Evolutionary conservation across 2,329 filamentous ascomycete genomes (phyloP).

Genomic region (Aphanoascus verrucosus): DNA sequence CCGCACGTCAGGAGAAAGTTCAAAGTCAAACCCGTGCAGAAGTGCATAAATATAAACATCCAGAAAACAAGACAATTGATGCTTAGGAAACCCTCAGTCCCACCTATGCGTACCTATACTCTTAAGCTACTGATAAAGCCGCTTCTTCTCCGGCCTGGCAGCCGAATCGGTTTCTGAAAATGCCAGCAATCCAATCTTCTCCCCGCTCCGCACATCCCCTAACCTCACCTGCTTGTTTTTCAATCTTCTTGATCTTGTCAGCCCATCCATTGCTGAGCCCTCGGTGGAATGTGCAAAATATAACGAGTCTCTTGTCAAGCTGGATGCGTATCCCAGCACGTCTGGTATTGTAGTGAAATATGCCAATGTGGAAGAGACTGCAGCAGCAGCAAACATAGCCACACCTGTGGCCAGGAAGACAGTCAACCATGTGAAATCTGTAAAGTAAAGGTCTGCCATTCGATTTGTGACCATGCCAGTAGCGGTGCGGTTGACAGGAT

Average conservation of each 20-base stretch:
- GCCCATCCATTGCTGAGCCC: neutral
- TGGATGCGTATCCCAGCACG: neutral
- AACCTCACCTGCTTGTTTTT: slow-evolving; percentile 5
- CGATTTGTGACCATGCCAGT: neutral
- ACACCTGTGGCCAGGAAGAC: neutral
- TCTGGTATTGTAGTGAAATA: neutral
- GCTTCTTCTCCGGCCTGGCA: neutral
- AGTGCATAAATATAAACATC: too few relatives aligned
- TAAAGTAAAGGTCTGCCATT: neutral
- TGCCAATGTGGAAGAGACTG: neutral
- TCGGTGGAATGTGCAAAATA: neutral
- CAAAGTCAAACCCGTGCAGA: too few relatives aligned
- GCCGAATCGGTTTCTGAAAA: slow-evolving; percentile 1
- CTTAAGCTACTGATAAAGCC: slow-evolving; percentile 1
- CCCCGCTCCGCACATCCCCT: neutral
- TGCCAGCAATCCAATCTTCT: neutral
- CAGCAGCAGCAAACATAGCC: slow-evolving; percentile 5
- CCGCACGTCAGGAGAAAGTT: too few relatives aligned
- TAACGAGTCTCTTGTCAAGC: neutral
- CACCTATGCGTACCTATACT: too few relatives aligned
- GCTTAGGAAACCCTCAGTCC: too few relatives aligned
- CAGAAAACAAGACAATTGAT: too few relatives aligned
- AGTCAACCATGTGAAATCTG: neutral
- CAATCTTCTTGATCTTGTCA: neutral
- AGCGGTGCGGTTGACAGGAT: neutral